phyloP scores from a whole-genome alignment of 805 yeast species.

The Metschnikowia vanudenii region DNA sequence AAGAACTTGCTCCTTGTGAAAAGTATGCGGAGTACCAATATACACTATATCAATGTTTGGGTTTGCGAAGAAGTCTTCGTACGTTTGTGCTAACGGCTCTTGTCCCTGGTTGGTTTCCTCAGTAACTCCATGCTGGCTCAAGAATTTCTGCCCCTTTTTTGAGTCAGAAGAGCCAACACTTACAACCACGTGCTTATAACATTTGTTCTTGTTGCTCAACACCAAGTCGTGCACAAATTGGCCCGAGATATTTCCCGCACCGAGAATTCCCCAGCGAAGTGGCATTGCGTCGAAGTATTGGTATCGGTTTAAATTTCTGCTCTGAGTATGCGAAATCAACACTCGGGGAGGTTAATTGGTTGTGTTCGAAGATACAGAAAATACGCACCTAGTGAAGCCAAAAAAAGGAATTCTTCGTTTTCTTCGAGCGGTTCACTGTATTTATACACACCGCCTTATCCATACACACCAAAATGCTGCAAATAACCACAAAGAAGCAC shows the following conservation, averaged over 20 bases:
- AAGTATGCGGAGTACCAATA: slow-evolving; percentile 54
- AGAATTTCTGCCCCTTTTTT: slow-evolving; percentile 36
- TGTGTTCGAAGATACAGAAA: neutral
- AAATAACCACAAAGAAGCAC: too few species aligned
- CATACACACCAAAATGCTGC: neutral
- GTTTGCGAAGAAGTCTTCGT: slow-evolving; percentile 45
- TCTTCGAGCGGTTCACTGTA: too few species aligned
- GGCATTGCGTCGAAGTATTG: neutral
- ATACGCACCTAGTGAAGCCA: neutral
- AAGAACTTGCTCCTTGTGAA: slow-evolving; percentile 47
- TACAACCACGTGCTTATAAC: slow-evolving; percentile 31
- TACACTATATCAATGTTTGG: slow-evolving; percentile 48
- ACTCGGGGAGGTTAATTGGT: neutral
- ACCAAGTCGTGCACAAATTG: slow-evolving; percentile 42
- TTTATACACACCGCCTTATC: too few species aligned
- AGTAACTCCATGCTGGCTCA: slow-evolving; percentile 20
- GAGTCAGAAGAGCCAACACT: slow-evolving; percentile 41
- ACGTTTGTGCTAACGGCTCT: slow-evolving; percentile 29
- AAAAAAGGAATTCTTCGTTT: too few species aligned
- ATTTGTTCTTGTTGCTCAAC: slow-evolving; percentile 23
- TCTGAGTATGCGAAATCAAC: neutral
- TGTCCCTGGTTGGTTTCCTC: slow-evolving; percentile 25
- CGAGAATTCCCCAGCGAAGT: slow-evolving; percentile 48
- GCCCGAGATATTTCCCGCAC: slow-evolving; percentile 49
- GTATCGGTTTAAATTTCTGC: neutral